phyloP scores from a whole-genome alignment of 2,329 filamentous ascomycete genomes.

The Fusarium miscanthi region DNA sequence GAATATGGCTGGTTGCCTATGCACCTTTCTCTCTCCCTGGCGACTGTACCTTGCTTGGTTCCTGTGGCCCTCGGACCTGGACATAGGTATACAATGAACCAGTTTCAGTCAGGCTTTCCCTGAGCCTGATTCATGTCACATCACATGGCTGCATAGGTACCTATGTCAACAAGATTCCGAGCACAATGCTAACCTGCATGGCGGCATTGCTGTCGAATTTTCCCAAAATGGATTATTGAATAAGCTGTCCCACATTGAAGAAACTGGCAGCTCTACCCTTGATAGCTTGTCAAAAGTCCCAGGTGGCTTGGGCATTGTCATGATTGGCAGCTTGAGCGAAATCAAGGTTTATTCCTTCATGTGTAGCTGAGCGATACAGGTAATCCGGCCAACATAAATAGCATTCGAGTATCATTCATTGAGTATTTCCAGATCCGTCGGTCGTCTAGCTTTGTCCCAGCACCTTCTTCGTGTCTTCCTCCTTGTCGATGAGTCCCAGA shows the following conservation, averaged over 20 bases:
- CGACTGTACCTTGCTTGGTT: background rate
- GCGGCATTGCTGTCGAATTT: background rate
- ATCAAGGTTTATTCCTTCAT: constrained; percentile 40
- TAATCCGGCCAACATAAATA: constrained; percentile 4
- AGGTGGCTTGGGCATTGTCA: background rate
- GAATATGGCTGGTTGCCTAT: background rate
- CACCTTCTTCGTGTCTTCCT: constrained; percentile 79
- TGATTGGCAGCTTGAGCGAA: constrained; percentile 7
- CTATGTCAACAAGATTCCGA: background rate
- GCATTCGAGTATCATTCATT: constrained; percentile 13
- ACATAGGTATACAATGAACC: background rate
- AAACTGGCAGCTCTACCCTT: background rate
- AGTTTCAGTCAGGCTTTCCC: background rate
- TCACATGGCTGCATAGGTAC: background rate
- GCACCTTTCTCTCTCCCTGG: background rate
- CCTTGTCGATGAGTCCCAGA: constrained; percentile 83
- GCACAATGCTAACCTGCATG: background rate
- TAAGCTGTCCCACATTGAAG: background rate
- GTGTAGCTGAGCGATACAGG: constrained; percentile 27
- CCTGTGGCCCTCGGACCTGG: background rate
- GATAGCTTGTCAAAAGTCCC: background rate
- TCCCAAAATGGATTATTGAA: background rate
- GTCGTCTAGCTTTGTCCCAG: constrained; percentile 51
- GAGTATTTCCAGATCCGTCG: constrained; percentile 8
- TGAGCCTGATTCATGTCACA: background rate